Evolutionary conservation across 352 stramenopile genomes (phyloP).

Genomic region (Phytophthora nicotianae): DNA sequence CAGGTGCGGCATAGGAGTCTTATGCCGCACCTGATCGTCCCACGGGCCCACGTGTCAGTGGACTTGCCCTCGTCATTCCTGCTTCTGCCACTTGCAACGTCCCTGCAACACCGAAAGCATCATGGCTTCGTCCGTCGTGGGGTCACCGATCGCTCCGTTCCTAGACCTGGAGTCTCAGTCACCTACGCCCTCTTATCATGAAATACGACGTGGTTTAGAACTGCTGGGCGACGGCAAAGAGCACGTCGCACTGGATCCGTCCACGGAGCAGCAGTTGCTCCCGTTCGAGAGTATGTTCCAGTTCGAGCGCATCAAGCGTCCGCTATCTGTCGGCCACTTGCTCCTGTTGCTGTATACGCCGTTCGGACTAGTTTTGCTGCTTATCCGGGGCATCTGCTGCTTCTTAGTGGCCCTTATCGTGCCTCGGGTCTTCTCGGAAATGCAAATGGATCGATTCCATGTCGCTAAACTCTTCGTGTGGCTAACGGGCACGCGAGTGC

Average conservation of each 20-base stretch:
- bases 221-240: slow-evolving; percentile 37
- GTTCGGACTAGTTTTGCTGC: slow-evolving; percentile 52
- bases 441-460: slow-evolving; percentile 53
- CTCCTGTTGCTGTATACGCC: slow-evolving; percentile 65
- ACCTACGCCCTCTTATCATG: slow-evolving; percentile 6
- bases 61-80: background rate
- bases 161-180: slow-evolving; percentile 42
- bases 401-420: slow-evolving; percentile 56
- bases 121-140: slow-evolving; percentile 30
- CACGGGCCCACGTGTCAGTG: background rate
- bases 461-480: slow-evolving; percentile 44
- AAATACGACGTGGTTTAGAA: slow-evolving; percentile 37
- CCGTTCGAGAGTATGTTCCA: slow-evolving; percentile 71
- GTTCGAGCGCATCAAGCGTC: slow-evolving; percentile 67
- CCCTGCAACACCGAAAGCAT: slow-evolving; percentile 10
- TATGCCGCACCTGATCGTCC: no score
- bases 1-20: background rate
- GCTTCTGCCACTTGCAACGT: background rate
- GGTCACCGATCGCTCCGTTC: slow-evolving; percentile 29
- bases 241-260: slow-evolving; percentile 29
- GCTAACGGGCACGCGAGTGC: slow-evolving; percentile 56
- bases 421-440: slow-evolving; percentile 47
- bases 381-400: slow-evolving; percentile 39
- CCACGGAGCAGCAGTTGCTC: slow-evolving; percentile 39
- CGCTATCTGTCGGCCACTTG: slow-evolving; percentile 44